phyloP scores from a whole-genome alignment of 1,284 basidiomycete genomes.

The Phenoliferia sp. region DNA sequence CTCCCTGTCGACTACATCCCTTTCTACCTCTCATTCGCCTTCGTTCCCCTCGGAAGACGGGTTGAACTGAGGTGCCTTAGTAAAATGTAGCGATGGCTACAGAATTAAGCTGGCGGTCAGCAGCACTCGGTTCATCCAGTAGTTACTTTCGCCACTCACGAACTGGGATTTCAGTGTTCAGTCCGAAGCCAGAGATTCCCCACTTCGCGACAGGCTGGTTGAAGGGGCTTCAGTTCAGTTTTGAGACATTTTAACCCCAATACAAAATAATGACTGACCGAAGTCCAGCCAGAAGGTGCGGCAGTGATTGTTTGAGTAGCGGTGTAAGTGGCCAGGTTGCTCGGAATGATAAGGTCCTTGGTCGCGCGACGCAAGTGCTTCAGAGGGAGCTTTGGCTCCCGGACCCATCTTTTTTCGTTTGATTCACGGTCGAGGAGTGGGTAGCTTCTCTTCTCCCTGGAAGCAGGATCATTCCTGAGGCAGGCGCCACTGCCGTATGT shows the following conservation, averaged over 20 bases:
- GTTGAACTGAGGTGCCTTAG: no score
- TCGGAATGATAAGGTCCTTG: background rate
- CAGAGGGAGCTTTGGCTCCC: background rate
- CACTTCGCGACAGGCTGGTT: background rate
- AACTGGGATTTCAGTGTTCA: background rate
- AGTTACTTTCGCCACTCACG: background rate
- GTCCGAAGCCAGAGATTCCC: background rate
- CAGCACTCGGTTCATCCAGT: background rate
- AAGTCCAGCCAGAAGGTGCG: background rate
- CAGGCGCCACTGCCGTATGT: background rate
- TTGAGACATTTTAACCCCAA: background rate
- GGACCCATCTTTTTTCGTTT: background rate
- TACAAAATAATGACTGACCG: background rate
- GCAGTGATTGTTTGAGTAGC: background rate
- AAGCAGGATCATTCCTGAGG: background rate
- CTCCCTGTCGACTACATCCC: no score
- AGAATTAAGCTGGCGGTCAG: background rate
- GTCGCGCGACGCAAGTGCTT: background rate
- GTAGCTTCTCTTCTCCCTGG: background rate
- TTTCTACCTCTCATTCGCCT: no score
- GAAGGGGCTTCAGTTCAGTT: background rate
- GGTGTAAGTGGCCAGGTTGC: background rate
- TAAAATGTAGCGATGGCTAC: background rate
- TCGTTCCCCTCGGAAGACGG: no score
- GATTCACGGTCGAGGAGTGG: background rate